Percentiles rank a stretch among this genome's conserved stretches.
Evolutionary conservation across 768 basidiomycete species (phyloP).

Genomic region (Psilocybe cyanescens): DNA sequence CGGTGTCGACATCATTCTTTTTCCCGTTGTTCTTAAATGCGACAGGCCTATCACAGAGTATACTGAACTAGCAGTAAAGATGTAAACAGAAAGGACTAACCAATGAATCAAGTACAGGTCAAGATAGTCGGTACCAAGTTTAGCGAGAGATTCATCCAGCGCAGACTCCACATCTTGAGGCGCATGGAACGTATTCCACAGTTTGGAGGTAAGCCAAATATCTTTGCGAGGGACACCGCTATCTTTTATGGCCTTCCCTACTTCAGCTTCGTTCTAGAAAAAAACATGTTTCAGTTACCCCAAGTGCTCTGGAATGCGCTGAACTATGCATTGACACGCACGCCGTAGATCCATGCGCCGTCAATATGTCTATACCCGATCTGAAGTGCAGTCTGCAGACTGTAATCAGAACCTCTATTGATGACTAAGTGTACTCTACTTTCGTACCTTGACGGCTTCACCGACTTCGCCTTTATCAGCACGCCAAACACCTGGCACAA

Average conservation of each 20-base stretch:
- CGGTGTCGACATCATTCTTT: slow-evolving; percentile 47
- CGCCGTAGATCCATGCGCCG: slow-evolving; percentile 72
- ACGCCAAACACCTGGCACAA: slow-evolving; percentile 58
- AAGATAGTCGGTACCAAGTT: slow-evolving; percentile 70
- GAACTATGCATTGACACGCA: slow-evolving; percentile 28
- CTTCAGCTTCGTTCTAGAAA: slow-evolving; percentile 64
- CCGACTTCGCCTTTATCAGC: slow-evolving; percentile 63
- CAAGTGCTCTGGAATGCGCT: not conserved
- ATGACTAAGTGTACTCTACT: not conserved
- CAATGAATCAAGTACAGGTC: slow-evolving; percentile 86
- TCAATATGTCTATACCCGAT: slow-evolving; percentile 76
- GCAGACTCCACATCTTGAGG: slow-evolving; percentile 72
- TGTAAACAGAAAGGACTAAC: slow-evolving; percentile 35
- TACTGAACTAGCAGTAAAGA: not conserved
- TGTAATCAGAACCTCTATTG: not conserved
- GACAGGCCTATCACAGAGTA: slow-evolving; percentile 52
- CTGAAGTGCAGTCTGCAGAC: slow-evolving; percentile 54
- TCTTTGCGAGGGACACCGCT: slow-evolving; percentile 65
- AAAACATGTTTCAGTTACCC: not conserved
- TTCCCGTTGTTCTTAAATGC: slow-evolving; percentile 60
- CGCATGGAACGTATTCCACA: slow-evolving; percentile 80
- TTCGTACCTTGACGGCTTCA: slow-evolving; percentile 59
- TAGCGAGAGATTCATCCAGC: slow-evolving; percentile 66
- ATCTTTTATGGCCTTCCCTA: slow-evolving; percentile 62
- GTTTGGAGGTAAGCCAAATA: slow-evolving; percentile 74